phyloP scores from a whole-genome alignment of 768 basidiomycete species.

The Naematelia encephala region DNA sequence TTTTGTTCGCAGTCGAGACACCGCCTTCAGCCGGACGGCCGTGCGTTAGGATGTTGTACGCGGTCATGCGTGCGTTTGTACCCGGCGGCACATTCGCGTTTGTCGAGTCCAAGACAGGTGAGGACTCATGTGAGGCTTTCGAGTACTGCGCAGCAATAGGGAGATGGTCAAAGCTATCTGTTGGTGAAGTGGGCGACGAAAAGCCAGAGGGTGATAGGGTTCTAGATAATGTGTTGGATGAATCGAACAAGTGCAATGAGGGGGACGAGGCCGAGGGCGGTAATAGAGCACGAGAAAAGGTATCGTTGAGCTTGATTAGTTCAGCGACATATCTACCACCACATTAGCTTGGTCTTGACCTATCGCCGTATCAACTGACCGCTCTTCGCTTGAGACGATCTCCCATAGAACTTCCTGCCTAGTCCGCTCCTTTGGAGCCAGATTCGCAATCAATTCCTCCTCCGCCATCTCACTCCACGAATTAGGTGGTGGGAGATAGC shows the following conservation, averaged over 20 bases:
- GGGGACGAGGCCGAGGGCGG: constrained; percentile 65
- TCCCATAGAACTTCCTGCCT: constrained; percentile 95
- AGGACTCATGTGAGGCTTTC: constrained; percentile 13
- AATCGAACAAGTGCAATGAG: constrained; percentile 29
- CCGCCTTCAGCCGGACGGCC: constrained; percentile 34
- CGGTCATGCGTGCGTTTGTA: constrained; percentile 32
- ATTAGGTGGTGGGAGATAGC: constrained; percentile 35
- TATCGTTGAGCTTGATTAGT: constrained; percentile 84
- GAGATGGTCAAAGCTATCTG: constrained; percentile 68
- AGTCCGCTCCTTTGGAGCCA: constrained; percentile 90
- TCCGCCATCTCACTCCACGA: constrained; percentile 91
- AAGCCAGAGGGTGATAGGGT: not conserved
- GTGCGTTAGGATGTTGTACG: constrained; percentile 37
- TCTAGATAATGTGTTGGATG: constrained; percentile 19
- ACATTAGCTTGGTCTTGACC: not conserved
- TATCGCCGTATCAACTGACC: constrained; percentile 60
- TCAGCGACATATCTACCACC: constrained; percentile 87
- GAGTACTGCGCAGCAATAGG: constrained; percentile 92
- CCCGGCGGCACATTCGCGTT: constrained; percentile 8
- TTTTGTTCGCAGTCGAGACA: constrained; percentile 1
- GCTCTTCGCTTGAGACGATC: constrained; percentile 92
- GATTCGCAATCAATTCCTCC: constrained; percentile 85
- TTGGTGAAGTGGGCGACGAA: constrained; percentile 55
- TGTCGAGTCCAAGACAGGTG: not conserved
- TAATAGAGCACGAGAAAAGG: constrained; percentile 82